Evolutionary conservation across 108 stramenopile genomes (phyloP).

Genomic region (Skeletonema tropicum): DNA sequence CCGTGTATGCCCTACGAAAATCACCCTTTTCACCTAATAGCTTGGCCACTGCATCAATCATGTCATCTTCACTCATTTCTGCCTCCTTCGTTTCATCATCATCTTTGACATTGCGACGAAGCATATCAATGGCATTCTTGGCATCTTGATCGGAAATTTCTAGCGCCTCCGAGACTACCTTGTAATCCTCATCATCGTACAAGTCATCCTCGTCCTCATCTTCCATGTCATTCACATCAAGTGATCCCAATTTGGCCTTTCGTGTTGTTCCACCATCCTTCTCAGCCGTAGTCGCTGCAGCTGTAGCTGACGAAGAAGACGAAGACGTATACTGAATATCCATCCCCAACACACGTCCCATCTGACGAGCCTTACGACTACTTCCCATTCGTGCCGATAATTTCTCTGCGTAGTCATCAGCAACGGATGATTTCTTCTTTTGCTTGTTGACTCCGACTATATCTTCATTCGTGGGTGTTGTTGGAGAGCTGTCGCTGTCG

Average conservation of each 20-base stretch:
- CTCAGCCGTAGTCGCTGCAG: not conserved
- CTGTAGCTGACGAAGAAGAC: not conserved
- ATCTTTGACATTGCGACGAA: slow-evolving; percentile 48
- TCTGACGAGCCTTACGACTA: slow-evolving; percentile 21
- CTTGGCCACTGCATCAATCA: slow-evolving; percentile 65
- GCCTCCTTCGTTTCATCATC: slow-evolving; percentile 41
- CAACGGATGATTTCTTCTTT: not conserved
- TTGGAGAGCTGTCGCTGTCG: not conserved
- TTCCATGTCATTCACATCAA: slow-evolving; percentile 16
- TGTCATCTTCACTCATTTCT: slow-evolving; percentile 72
- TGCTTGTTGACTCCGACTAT: not conserved
- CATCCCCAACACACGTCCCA: slow-evolving; percentile 18
- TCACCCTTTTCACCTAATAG: slow-evolving; percentile 48
- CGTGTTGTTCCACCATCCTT: not conserved
- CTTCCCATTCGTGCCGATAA: slow-evolving; percentile 27
- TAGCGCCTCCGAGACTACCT: slow-evolving; percentile 32
- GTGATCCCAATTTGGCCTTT: slow-evolving; percentile 27
- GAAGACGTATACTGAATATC: slow-evolving; percentile 4
- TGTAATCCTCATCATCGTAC: slow-evolving; percentile 20
- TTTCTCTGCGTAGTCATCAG: slow-evolving; percentile 46
- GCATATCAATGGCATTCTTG: slow-evolving; percentile 38
- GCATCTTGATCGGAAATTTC: slow-evolving; percentile 27
- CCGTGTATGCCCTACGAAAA: slow-evolving; percentile 22
- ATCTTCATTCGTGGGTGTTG: not conserved
- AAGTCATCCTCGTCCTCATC: slow-evolving; percentile 37